Percentiles rank a stretch among this genome's conserved stretches.
Conservation (phyloP, 176 grass and related monocot species). For the Raddia distichophylla region DNA sequence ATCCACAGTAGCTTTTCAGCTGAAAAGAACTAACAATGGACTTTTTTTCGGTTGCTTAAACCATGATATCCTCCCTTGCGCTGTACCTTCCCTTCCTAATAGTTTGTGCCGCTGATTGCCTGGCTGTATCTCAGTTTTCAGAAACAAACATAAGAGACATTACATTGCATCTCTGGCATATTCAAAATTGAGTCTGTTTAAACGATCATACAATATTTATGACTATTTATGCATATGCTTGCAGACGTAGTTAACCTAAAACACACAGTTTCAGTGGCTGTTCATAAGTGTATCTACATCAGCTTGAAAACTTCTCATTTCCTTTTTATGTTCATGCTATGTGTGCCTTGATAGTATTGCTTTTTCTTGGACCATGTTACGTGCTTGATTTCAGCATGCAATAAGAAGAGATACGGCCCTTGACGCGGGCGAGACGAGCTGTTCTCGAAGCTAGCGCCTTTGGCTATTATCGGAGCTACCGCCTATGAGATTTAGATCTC, state of each 20-base stretch:
- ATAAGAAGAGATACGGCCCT: too few relatives aligned
- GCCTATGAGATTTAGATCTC: too few relatives aligned
- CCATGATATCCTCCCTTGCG: neutral
- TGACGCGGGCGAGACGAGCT: too few relatives aligned
- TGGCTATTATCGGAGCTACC: too few relatives aligned
- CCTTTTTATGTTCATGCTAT: constrained; percentile 7
- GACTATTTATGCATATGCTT: neutral
- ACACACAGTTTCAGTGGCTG: neutral
- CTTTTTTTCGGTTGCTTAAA: neutral
- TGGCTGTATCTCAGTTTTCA: neutral
- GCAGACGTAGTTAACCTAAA: neutral
- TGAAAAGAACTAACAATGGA: too few relatives aligned
- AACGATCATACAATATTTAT: neutral
- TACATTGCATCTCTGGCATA: neutral
- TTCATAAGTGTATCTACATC: neutral
- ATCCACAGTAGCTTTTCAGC: too few relatives aligned
- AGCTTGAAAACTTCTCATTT: neutral
- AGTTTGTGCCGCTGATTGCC: neutral
- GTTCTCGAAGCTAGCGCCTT: too few relatives aligned
- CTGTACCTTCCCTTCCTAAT: constrained; percentile 1
- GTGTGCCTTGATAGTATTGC: neutral
- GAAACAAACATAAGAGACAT: constrained; percentile 18
- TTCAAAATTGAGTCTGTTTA: neutral
- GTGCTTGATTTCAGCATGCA: too few relatives aligned
- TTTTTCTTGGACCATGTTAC: neutral